Conservation (phyloP, 176 grass and related monocot genomes). For the Lolium perenne region DNA sequence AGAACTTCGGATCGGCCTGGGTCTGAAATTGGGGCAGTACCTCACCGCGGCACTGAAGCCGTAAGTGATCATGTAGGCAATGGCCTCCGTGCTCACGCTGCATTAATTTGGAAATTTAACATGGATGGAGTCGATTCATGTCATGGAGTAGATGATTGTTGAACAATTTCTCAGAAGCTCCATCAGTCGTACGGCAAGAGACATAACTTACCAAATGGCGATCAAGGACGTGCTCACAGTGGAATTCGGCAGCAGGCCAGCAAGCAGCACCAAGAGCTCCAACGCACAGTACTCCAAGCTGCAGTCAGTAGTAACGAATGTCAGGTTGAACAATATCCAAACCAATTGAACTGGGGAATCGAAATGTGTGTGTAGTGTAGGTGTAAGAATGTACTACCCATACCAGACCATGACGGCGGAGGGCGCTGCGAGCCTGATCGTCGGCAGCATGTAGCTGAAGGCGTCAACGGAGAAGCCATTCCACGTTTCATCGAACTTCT, state of each 20-base stretch:
- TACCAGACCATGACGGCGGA: constrained; percentile 96
- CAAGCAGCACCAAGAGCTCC: constrained; percentile 82
- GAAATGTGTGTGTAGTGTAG: too few species aligned
- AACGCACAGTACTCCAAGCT: constrained; percentile 95
- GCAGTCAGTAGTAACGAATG: constrained; percentile 3
- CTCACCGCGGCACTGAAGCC: constrained; percentile 88
- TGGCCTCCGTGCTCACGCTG: constrained; percentile 80
- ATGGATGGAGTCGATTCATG: not conserved
- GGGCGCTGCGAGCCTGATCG: constrained; percentile 74
- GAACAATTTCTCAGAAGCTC: not conserved
- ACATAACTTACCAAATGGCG: constrained; percentile 78
- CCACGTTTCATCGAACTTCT: constrained; percentile 62
- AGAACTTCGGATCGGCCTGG: not conserved
- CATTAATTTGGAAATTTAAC: not conserved
- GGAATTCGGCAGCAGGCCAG: constrained; percentile 78
- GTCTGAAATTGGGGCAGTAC: constrained; percentile 33
- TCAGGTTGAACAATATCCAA: not conserved
- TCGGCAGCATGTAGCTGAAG: constrained; percentile 63
- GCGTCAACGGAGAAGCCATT: constrained; percentile 68
- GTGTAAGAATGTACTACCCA: not conserved
- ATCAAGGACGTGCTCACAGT: constrained; percentile 87
- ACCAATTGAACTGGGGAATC: too few species aligned
- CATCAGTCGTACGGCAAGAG: not conserved
- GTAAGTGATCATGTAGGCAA: constrained; percentile 82
- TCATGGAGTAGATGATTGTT: too few species aligned